A percentile compares a stretch with the other conserved stretches of the same genome.
These are phyloP conservation scores for Candida tibetensis DNA, from an alignment of 805 yeast species.

Conservation along the genomic window DNA sequence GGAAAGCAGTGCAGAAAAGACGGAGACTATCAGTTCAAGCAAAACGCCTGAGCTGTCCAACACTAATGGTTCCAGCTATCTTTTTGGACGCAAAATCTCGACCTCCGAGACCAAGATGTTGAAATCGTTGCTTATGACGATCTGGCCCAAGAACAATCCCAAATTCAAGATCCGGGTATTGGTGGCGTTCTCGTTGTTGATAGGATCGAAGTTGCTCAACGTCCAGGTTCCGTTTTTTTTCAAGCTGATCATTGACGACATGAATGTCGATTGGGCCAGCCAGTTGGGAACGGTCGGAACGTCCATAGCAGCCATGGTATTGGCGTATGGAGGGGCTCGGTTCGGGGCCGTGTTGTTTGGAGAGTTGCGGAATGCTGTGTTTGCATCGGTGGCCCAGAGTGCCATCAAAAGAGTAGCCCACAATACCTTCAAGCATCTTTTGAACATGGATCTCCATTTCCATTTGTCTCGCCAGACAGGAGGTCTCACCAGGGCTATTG, in stretches of 20 bases:
- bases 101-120: slow-evolving; percentile 54
- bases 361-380: slow-evolving; percentile 90
- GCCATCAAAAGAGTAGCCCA: slow-evolving; percentile 89
- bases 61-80: slow-evolving; percentile 11
- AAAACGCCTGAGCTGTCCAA: too few species aligned
- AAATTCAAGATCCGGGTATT: slow-evolving; percentile 72
- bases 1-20: too few species aligned
- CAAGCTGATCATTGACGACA: slow-evolving; percentile 78
- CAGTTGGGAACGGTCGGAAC: slow-evolving; percentile 62
- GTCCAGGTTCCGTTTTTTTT: slow-evolving; percentile 96
- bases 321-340: slow-evolving; percentile 91
- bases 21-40: too few species aligned
- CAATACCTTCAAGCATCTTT: slow-evolving; percentile 79
- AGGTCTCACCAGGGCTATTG: slow-evolving; percentile 93
- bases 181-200: slow-evolving; percentile 67
- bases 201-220: slow-evolving; percentile 80
- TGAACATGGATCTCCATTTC: slow-evolving; percentile 83
- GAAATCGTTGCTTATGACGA: slow-evolving; percentile 59
- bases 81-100: slow-evolving; percentile 28
- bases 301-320: slow-evolving; percentile 61
- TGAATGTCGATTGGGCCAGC: slow-evolving; percentile 84
- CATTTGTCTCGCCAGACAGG: slow-evolving; percentile 93
- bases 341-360: slow-evolving; percentile 95
- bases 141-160: slow-evolving; percentile 77
- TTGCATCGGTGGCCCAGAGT: slow-evolving; percentile 91